Percentiles rank a stretch among this genome's conserved stretches.
Conservation (phyloP, 345 rosid species). For the Acer saccharum region DNA sequence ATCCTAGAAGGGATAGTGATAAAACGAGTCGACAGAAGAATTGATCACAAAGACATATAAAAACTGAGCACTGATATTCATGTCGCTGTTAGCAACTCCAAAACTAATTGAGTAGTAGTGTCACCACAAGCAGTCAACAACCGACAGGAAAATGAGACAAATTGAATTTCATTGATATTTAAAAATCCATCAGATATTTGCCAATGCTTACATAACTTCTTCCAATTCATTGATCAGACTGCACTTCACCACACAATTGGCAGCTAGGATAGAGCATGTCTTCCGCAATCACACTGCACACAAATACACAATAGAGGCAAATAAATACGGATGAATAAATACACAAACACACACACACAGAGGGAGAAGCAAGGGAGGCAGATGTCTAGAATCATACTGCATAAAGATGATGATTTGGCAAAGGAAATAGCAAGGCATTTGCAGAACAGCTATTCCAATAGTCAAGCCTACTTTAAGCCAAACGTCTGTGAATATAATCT, state of each 20-base stretch:
- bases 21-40: neutral
- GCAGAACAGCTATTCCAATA: neutral
- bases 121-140: neutral
- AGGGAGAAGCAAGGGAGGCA: neutral
- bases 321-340: neutral
- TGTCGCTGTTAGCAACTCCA: neutral
- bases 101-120: neutral
- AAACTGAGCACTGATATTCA: neutral
- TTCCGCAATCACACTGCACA: slow-evolving; percentile 2
- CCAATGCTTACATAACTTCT: neutral
- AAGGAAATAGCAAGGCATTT: neutral
- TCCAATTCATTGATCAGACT: neutral
- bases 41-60: neutral
- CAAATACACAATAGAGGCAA: neutral
- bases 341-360: neutral
- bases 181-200: neutral
- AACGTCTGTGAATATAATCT: neutral
- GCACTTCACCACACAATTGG: neutral
- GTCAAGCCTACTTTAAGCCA: neutral
- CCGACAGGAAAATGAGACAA: neutral
- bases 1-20: neutral
- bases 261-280: neutral
- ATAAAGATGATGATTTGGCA: neutral
- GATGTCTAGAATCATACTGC: too few relatives aligned
- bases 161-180: neutral